phyloP scores from a whole-genome alignment of 805 yeast genomes.

The Nakazawaea peltata region DNA sequence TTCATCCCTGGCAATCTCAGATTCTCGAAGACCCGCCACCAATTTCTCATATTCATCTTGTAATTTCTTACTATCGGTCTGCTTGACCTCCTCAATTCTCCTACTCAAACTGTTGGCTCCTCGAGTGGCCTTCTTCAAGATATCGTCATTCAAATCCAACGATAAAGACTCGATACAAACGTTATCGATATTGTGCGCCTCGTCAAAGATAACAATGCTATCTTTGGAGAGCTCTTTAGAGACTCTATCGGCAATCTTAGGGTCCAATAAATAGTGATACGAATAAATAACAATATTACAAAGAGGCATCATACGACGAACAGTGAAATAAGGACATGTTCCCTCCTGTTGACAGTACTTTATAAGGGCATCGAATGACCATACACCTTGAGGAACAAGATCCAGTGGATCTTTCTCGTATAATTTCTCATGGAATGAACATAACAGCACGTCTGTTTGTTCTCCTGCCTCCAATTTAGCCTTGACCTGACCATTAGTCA shows the following conservation, averaged over 20 bases:
- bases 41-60: conserved; percentile 88
- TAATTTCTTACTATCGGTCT: conserved; percentile 72
- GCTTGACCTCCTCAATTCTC: conserved; percentile 79
- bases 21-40: conserved; percentile 81
- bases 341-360: conserved; percentile 71
- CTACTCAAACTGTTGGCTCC: conserved; percentile 78
- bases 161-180: conserved; percentile 96
- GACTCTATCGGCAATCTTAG: conserved; percentile 94
- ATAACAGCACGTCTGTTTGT: conserved; percentile 49
- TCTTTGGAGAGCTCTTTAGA: conserved; percentile 88
- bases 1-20: conserved; percentile 58
- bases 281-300: conserved; percentile 95
- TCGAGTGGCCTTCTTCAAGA: conserved; percentile 73
- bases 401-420: conserved; percentile 83
- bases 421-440: conserved; percentile 88
- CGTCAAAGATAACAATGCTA: conserved; percentile 92
- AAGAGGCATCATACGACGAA: conserved; percentile 92
- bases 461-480: conserved; percentile 54
- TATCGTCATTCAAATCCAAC: conserved; percentile 85
- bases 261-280: conserved; percentile 92
- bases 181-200: conserved; percentile 97
- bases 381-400: conserved; percentile 87
- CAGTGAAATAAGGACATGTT: conserved; percentile 95
- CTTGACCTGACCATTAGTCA: conserved; percentile 87
- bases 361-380: conserved; percentile 79